Conservation (phyloP, 495 filamentous ascomycete species). For the Trypethelium eluteriae region DNA sequence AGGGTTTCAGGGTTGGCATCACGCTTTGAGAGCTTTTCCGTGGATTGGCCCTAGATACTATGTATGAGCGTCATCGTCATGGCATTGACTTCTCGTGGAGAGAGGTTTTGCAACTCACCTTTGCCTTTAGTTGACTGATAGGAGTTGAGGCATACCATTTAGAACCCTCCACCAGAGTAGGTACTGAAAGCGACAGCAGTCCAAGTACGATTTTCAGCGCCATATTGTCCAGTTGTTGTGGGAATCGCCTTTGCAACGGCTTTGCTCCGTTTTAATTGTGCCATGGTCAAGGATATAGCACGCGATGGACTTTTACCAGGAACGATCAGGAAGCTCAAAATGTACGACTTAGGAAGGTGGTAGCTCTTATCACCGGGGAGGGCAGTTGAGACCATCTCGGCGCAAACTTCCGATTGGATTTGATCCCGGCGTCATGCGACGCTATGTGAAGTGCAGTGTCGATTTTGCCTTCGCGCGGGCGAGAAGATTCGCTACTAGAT, state of each 20-base stretch:
- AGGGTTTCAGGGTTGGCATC: constrained; percentile 39
- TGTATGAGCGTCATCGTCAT: neutral
- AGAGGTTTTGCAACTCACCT: neutral
- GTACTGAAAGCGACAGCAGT: neutral
- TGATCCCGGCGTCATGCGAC: neutral
- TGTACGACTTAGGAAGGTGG: constrained; percentile 3
- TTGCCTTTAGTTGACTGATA: constrained; percentile 5
- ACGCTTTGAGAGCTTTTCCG: constrained; percentile 9
- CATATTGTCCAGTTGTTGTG: neutral
- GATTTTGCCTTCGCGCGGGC: neutral
- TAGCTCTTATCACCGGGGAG: neutral
- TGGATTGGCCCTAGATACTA: neutral
- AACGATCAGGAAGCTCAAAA: neutral
- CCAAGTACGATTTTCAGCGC: neutral
- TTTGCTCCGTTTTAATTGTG: neutral
- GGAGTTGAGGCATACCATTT: constrained; percentile 6
- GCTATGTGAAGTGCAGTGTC: neutral
- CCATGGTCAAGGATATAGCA: neutral
- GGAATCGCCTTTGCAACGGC: neutral
- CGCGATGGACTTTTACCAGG: neutral
- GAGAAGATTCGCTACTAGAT: neutral
- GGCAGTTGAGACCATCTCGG: neutral
- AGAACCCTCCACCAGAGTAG: neutral
- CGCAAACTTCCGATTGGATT: neutral
- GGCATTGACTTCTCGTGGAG: neutral